Conservation (phyloP, 768 basidiomycete species). For the Coprinellus micaceus region DNA sequence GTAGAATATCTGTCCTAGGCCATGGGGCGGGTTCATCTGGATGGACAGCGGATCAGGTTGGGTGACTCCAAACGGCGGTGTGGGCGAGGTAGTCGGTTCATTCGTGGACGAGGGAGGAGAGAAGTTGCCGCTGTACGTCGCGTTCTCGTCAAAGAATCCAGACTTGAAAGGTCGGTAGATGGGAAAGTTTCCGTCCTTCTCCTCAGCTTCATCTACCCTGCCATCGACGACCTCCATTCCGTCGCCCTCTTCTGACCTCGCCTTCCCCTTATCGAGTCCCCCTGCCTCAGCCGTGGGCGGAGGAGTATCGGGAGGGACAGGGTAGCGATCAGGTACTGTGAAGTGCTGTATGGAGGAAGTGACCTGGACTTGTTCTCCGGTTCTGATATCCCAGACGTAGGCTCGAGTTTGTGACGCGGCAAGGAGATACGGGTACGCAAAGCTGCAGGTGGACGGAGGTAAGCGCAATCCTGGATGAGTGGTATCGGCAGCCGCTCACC, state of each 20-base stretch:
- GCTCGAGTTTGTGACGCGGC: constrained; percentile 42
- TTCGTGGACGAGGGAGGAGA: neutral
- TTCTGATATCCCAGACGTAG: constrained; percentile 62
- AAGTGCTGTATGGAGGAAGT: constrained; percentile 37
- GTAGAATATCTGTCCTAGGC: constrained; percentile 48
- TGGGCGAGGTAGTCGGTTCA: neutral
- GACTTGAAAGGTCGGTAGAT: neutral
- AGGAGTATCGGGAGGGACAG: neutral
- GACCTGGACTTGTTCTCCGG: constrained; percentile 44
- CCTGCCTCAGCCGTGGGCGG: neutral
- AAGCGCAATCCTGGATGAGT: neutral
- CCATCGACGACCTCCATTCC: neutral
- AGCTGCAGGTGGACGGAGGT: neutral
- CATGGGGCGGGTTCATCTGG: constrained; percentile 2
- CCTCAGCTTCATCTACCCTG: neutral
- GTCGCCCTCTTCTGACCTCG: no score
- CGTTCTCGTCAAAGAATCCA: constrained; percentile 5
- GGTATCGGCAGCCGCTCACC: neutral
- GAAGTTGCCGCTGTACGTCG: neutral
- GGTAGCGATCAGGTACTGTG: neutral
- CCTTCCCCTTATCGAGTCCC: no score
- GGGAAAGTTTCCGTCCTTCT: neutral
- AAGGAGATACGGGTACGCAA: constrained; percentile 60
- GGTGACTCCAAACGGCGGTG: neutral
- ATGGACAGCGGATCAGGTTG: neutral